These are phyloP conservation scores for Rhizophora mangle DNA, from an alignment of 345 rosid species.

Conservation along the genomic window DNA sequence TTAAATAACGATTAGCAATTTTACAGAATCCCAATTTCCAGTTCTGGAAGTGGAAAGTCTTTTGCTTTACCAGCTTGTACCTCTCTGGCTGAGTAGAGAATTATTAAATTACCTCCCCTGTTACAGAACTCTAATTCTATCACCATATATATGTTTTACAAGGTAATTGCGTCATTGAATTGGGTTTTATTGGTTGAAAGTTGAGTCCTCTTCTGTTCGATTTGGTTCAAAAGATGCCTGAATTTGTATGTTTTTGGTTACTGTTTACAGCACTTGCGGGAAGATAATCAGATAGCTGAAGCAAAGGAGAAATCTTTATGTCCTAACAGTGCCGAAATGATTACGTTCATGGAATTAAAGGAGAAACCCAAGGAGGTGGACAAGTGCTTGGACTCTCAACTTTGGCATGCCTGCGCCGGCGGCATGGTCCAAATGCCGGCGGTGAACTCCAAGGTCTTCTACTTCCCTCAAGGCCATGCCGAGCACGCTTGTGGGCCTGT, in stretches of 20 bases:
- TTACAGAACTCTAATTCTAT: background rate
- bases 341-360: conserved; percentile 61
- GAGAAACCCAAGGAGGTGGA: conserved; percentile 41
- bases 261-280: conserved; percentile 13
- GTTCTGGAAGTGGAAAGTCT: too few species aligned
- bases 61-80: background rate
- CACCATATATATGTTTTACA: conserved; percentile 7
- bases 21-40: background rate
- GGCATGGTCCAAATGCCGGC: conserved; percentile 33
- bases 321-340: conserved; percentile 35
- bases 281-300: background rate
- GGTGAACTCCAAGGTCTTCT: conserved; percentile 22
- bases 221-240: background rate
- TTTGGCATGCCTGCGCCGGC: conserved; percentile 38
- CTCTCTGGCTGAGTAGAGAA: background rate
- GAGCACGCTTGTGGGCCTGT: conserved; percentile 22
- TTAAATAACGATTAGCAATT: background rate
- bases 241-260: conserved; percentile 7
- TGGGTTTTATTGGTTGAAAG: background rate
- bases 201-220: background rate
- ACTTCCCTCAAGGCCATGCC: conserved; percentile 31
- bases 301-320: background rate
- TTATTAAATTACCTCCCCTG: background rate
- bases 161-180: conserved; percentile 23
- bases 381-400: conserved; percentile 29